A percentile compares a stretch with the other conserved stretches of the same genome.
Evolutionary conservation across 306 rosid species (phyloP).

Genomic region (Acacia confusa): DNA sequence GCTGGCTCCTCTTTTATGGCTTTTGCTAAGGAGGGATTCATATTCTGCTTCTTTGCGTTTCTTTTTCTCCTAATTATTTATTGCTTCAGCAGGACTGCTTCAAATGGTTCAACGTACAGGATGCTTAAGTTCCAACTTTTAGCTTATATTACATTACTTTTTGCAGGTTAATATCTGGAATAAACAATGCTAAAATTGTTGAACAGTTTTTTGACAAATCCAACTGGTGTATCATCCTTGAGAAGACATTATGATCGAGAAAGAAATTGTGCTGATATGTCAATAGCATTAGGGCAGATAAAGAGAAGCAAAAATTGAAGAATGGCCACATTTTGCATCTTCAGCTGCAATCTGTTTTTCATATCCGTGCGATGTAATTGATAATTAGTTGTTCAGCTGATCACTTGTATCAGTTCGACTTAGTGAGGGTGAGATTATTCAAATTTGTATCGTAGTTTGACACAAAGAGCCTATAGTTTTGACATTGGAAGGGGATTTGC

Average conservation of each 20-base stretch:
- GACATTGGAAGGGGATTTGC: not conserved
- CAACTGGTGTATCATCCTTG: conserved; percentile 89
- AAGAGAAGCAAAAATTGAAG: not conserved
- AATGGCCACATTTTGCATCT: not conserved
- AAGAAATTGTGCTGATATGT: conserved; percentile 20
- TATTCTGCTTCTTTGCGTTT: not conserved
- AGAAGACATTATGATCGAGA: conserved; percentile 54
- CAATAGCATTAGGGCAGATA: not conserved
- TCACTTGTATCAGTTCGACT: not conserved
- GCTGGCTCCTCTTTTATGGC: not conserved
- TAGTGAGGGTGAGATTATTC: not conserved
- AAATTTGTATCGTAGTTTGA: not conserved
- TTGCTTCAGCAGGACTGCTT: not conserved
- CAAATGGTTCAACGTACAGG: conserved; percentile 10
- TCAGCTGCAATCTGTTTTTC: not conserved
- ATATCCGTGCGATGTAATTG: not conserved
- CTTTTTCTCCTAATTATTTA: not conserved
- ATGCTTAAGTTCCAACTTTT: conserved; percentile 17
- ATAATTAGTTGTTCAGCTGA: not conserved
- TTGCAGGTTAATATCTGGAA: conserved; percentile 72
- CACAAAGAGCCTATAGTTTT: not conserved
- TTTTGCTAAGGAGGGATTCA: conserved; percentile 2
- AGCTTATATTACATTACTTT: conserved; percentile 18
- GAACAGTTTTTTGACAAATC: conserved; percentile 90
- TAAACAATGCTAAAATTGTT: conserved; percentile 63